Base-by-base conservation (phyloP, 2,329 filamentous ascomycete genomes). In the Botrytis squamosa region DNA sequence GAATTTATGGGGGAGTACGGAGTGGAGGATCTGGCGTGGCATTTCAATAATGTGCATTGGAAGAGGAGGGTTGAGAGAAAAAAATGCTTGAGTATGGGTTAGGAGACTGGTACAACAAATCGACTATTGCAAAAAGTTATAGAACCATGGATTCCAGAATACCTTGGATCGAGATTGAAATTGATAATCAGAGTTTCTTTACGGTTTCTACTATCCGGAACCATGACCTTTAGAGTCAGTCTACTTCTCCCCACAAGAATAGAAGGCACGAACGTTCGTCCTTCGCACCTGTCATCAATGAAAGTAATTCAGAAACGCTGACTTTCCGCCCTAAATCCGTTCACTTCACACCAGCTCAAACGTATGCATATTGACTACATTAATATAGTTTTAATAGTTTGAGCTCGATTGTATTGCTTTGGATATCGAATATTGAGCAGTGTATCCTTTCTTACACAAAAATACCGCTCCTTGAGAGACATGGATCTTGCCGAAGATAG, bases 31-130 rank as follows among this genome's bases (percentile, higher is more conserved):
- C 40, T 72, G 52, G 55, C 46, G 4, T 36, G 29, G 29, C 71
- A 72, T 72, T 72, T 69, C 12, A 72, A 72, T 60, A 40, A 72
- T 20, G 63, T 66, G 12, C 71, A 72, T 69, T 72, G 71, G 71
- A 67, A 67, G 29, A 68, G 52, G 14, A 69, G 71, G 49, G 52
- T 72, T 20, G 63, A 62, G 25, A 69, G 71, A 5, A 69, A 29
- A 25, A 69, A n/a, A n/a, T 72, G 66, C 18, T 57, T 69, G 66
- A 49, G 25, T 25, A 46, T 64, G 59, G 57, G 69, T 16, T 52
- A 71, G 40, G 59, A 60, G 22, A 42, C 9, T 36, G 33, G 29
- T 55, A 29, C 40, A 64, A n/a, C 22, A 10, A 68, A n/a, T 36
- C 33, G 18, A 29, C n/a, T 8, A 4, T 3, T 29, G 1, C 18